These are phyloP conservation scores for Saccharomyces paradoxus DNA, from an alignment of 805 yeast species.

Conservation along the genomic window DNA sequence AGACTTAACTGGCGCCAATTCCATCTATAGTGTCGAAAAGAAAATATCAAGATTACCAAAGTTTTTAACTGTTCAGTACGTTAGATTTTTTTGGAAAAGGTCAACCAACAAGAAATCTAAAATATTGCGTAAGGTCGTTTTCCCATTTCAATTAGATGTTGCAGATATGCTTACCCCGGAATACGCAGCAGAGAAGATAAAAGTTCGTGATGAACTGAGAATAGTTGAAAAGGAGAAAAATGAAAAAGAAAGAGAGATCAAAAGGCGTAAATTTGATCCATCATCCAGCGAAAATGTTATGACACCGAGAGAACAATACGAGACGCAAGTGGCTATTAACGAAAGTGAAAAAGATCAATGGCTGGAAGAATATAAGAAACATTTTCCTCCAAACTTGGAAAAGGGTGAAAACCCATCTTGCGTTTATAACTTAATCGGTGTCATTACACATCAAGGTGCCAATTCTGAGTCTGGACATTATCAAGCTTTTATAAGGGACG, in stretches of 20 bases:
- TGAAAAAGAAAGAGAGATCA: conserved; percentile 66
- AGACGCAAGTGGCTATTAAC: conserved; percentile 37
- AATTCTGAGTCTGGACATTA: conserved; percentile 97
- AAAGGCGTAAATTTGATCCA: conserved; percentile 38
- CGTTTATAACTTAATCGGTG: conserved; percentile 71
- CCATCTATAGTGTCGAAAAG: conserved; percentile 53
- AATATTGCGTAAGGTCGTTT: conserved; percentile 86
- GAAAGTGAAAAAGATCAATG: background rate
- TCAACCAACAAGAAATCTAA: conserved; percentile 86
- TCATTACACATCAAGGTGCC: conserved; percentile 90
- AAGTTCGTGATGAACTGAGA: conserved; percentile 69
- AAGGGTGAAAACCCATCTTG: conserved; percentile 79
- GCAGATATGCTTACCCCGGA: conserved; percentile 80
- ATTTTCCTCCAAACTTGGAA: conserved; percentile 39
- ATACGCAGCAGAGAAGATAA: conserved; percentile 55
- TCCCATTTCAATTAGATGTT: conserved; percentile 87
- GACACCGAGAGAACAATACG: conserved; percentile 48
- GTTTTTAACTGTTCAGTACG: conserved; percentile 81
- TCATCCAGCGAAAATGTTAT: conserved; percentile 10
- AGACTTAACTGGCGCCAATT: conserved; percentile 58
- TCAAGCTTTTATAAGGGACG: conserved; percentile 79
- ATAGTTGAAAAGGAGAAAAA: conserved; percentile 64
- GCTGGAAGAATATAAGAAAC: conserved; percentile 34
- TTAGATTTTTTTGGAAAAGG: conserved; percentile 92
- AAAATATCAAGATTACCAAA: conserved; percentile 75